Conservation (phyloP, 2,329 filamentous ascomycete species). For the Graphilbum fragrans region DNA sequence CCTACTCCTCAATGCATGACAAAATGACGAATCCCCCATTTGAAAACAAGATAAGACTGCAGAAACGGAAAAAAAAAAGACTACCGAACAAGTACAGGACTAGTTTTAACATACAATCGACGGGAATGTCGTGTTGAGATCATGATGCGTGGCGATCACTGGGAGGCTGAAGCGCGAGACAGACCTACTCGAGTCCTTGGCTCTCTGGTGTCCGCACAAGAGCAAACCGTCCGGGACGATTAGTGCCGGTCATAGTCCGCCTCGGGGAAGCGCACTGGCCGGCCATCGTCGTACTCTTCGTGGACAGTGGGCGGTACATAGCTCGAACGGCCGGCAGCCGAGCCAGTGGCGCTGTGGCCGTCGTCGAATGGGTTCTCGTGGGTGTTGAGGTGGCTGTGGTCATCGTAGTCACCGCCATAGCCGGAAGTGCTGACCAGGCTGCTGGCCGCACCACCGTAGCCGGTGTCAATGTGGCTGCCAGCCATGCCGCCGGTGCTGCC, state of each 20-base stretch:
- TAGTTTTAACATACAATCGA: no score
- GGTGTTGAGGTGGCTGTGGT: neutral
- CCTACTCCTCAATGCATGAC: no score
- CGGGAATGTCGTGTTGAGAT: no score
- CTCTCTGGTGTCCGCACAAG: no score
- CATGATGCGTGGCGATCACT: no score
- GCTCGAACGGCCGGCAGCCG: conserved; percentile 10
- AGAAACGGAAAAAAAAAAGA: no score
- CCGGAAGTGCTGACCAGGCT: conserved; percentile 27
- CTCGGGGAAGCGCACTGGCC: conserved; percentile 41
- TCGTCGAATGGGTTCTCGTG: conserved; percentile 31
- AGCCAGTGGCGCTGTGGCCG: conserved; percentile 18
- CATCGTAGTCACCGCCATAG: conserved; percentile 8
- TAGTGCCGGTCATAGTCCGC: conserved; percentile 43
- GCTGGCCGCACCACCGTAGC: conserved; percentile 12
- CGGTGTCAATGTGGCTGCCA: conserved; percentile 2
- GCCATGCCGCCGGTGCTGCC: conserved; percentile 3
- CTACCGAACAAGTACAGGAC: no score
- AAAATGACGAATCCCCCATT: no score
- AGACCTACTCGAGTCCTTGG: no score
- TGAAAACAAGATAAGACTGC: no score
- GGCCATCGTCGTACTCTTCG: conserved; percentile 31
- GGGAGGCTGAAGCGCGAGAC: no score
- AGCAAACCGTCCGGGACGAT: no score
- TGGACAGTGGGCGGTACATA: conserved; percentile 28